These are phyloP conservation scores for Coemansia sp. DNA, from an alignment of 192 early-diverging fungal genomes.

Conservation along the genomic window DNA sequence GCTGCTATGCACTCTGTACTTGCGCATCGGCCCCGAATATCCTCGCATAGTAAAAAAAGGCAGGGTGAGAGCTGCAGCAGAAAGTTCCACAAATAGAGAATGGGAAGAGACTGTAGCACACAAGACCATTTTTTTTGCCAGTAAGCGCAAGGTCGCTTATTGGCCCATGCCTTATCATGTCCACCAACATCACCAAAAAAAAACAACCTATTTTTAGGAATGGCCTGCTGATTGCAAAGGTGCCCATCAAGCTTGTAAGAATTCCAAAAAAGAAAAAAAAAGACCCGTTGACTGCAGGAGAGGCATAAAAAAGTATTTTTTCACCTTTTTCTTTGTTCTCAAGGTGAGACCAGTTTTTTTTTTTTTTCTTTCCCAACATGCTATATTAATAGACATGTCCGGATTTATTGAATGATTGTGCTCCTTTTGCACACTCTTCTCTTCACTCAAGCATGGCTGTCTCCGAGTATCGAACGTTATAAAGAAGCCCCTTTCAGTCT, in stretches of 20 bases:
- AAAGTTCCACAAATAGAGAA: too few species aligned
- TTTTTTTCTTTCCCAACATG: background rate
- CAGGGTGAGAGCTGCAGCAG: too few species aligned
- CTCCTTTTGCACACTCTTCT: background rate
- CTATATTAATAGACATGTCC: background rate
- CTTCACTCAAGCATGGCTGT: background rate
- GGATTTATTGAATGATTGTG: background rate
- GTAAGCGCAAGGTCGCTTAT: background rate
- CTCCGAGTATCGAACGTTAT: background rate
- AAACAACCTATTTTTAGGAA: background rate
- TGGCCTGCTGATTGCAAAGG: background rate
- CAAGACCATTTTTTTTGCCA: too few species aligned
- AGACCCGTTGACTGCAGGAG: too few species aligned
- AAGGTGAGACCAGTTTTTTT: background rate
- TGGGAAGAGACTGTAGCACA: too few species aligned
- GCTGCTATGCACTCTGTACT: too few species aligned
- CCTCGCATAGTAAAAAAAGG: too few species aligned
- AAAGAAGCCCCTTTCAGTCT: background rate
- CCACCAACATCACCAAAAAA: background rate
- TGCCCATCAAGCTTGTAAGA: too few species aligned
- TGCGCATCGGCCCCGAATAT: too few species aligned
- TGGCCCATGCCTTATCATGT: background rate
- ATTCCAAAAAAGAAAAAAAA: too few species aligned
- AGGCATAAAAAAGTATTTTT: background rate
- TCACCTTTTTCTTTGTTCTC: background rate